Evolutionary conservation across 1,139 yeast species (phyloP).

Genomic region (Diutina mesorugosa): DNA sequence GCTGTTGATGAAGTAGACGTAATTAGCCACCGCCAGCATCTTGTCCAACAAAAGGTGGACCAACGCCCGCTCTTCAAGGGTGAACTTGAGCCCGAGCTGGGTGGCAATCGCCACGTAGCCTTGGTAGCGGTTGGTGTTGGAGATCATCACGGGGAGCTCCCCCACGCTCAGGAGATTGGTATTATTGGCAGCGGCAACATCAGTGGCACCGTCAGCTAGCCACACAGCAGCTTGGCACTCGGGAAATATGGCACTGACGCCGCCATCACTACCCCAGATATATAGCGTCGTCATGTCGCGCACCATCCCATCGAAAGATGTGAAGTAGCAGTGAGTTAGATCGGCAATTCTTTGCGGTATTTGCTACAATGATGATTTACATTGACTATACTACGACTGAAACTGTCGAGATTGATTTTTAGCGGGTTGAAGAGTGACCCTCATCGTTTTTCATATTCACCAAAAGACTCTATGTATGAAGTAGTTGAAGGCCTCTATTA

Average conservation of each 20-base stretch:
- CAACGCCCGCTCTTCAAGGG: background rate
- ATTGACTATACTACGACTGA: no score
- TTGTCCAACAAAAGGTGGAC: background rate
- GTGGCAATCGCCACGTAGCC: constrained; percentile 40
- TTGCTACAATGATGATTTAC: no score
- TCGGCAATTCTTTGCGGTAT: no score
- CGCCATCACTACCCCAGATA: background rate
- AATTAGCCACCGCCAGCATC: constrained; percentile 33
- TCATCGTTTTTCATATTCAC: no score
- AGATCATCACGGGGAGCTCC: constrained; percentile 42
- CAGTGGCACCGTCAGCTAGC: constrained; percentile 6
- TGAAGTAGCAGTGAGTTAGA: no score
- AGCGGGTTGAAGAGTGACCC: no score
- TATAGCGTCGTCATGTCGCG: background rate
- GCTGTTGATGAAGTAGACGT: constrained; percentile 46
- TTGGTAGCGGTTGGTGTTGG: constrained; percentile 14
- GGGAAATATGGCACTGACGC: background rate
- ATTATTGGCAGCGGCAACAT: constrained; percentile 42
- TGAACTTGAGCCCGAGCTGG: constrained; percentile 15
- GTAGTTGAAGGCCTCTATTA: no score
- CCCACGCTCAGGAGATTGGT: constrained; percentile 41
- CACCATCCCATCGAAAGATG: background rate
- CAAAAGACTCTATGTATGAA: no score
- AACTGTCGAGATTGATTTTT: no score
- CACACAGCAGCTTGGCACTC: background rate